Evolutionary conservation across 345 rosid species (phyloP), one percentile per base, ranked within the genome.

Genomic region (Melaleuca alternifolia): DNA sequence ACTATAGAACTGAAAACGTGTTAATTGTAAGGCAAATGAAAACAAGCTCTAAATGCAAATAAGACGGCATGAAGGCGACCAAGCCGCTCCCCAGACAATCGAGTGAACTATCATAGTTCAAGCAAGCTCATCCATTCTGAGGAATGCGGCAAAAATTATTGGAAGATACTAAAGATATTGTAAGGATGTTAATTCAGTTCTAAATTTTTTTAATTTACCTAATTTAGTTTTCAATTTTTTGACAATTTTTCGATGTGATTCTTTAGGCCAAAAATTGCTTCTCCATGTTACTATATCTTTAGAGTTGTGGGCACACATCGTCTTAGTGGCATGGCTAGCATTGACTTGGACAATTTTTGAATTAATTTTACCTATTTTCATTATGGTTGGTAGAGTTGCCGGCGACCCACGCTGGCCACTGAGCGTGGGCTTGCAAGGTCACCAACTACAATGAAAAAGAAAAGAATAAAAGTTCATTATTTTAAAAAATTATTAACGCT

Each of bases 231-330:
- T 57, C 26, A 57, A 57, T 3, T 1, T 26, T 11, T 57, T 26
- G 16, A 57, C 0, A 57, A 2, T 26, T 57, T 26, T 0, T 12
- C 0, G 2, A 2, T 57, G 6, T 11, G 26, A 5, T 13, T 0
- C 28, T 57, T 11, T 0, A 0, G 26, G 0, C 15, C 13, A 5
- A 57, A n/a, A n/a, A n/a, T n/a, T n/a, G n/a, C n/a, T n/a, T n/a
- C n/a, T n/a, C n/a, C n/a, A n/a, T n/a, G n/a, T n/a, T n/a, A n/a
- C n/a, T n/a, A n/a, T n/a, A n/a, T n/a, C n/a, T n/a, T n/a, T n/a
- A n/a, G n/a, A n/a, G n/a, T n/a, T n/a, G 1, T 2, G 0, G n/a
- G 11, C 0, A 1, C 3, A 11, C 0, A 26, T 26, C 15, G 0
- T 57, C n/a, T 0, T 3, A 57, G 5, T 26, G 7, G 0, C 7